A percentile compares a stretch with the other conserved stretches of the same genome.
Evolutionary conservation across 2,329 filamentous ascomycete genomes (phyloP).

Genomic region (Paecilomyces formosus): DNA sequence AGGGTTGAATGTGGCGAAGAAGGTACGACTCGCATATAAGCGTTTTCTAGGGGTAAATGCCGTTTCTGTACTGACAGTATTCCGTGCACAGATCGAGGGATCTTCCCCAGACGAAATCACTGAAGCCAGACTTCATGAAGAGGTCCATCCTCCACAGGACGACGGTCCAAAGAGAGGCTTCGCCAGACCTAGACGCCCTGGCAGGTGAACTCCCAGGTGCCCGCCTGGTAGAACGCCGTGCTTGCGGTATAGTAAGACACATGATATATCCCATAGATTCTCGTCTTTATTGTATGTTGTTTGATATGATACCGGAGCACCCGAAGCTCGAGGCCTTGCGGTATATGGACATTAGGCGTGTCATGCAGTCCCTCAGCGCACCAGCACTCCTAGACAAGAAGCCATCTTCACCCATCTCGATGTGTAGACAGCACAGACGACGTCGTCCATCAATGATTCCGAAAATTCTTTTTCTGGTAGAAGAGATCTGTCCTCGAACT

Average conservation of each 20-base stretch:
- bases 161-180: conserved; percentile 46
- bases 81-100: conserved; percentile 45
- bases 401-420: neutral
- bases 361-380: neutral
- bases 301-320: neutral
- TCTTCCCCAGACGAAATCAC: conserved; percentile 53
- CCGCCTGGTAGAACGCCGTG: neutral
- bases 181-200: conserved; percentile 57
- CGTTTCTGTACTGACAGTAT: conserved; percentile 10
- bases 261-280: neutral
- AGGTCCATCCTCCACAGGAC: conserved; percentile 45
- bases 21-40: conserved; percentile 28
- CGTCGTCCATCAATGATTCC: conserved; percentile 29
- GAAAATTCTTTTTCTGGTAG: conserved; percentile 61
- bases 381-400: neutral
- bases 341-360: neutral
- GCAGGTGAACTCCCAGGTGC: conserved; percentile 29
- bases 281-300: neutral
- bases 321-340: neutral
- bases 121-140: conserved; percentile 44
- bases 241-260: neutral
- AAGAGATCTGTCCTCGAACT: conserved; percentile 90
- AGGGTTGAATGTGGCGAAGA: conserved; percentile 52
- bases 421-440: conserved; percentile 2
- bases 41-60: neutral